These are phyloP conservation scores for Pseudogymnoascus sp. DNA, from an alignment of 2,329 filamentous ascomycete species.

Conservation along the genomic window DNA sequence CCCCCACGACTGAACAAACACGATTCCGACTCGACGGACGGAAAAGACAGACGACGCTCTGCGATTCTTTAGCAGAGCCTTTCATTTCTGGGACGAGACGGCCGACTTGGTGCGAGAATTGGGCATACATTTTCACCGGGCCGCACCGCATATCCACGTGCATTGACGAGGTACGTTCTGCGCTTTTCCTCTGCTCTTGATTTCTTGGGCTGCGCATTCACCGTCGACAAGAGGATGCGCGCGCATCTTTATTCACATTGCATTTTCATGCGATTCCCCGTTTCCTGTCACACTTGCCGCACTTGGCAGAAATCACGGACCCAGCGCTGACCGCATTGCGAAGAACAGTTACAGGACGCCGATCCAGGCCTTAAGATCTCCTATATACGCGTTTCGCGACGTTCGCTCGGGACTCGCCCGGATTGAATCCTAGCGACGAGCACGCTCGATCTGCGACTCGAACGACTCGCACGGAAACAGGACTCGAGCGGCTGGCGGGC, in stretches of 20 bases:
- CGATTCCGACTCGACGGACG: background rate
- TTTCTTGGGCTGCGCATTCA: background rate
- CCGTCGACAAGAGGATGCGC: background rate
- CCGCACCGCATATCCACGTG: conserved; percentile 1
- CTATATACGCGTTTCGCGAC: background rate
- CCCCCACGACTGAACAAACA: conserved; percentile 2
- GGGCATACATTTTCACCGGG: background rate
- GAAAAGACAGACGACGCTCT: background rate
- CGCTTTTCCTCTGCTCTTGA: background rate
- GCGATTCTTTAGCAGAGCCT: background rate
- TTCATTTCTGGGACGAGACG: background rate
- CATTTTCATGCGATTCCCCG: background rate
- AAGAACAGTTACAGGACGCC: conserved; percentile 5
- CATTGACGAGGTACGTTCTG: background rate
- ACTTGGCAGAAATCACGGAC: background rate
- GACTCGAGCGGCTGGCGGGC: background rate
- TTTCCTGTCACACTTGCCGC: background rate
- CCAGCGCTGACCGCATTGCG: conserved; percentile 4
- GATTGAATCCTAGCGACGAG: background rate
- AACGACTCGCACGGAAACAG: background rate
- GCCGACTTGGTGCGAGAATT: background rate
- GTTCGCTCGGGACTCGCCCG: background rate
- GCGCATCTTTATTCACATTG: background rate
- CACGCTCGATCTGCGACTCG: conserved; percentile 1
- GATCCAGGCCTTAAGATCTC: conserved; percentile 3